These are phyloP conservation scores for Phaeolepiota aurea DNA, from an alignment of 768 basidiomycete species.

Conservation along the genomic window DNA sequence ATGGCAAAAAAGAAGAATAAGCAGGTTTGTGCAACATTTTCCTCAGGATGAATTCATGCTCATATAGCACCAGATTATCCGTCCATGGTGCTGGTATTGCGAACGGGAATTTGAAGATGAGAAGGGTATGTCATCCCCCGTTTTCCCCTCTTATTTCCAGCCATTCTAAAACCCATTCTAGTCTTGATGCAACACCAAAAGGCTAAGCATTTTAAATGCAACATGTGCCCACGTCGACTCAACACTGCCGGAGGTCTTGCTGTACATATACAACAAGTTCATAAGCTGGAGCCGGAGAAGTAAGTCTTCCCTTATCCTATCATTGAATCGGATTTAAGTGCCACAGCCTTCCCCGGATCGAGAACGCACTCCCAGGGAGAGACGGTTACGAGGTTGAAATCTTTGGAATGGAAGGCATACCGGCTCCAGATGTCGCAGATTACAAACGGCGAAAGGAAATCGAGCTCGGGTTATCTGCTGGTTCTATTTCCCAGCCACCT, in stretches of 20 bases:
- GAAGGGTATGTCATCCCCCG: constrained; percentile 56
- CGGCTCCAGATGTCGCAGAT: constrained; percentile 87
- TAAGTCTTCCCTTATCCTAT: constrained; percentile 21
- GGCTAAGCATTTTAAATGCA: constrained; percentile 98
- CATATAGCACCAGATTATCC: constrained; percentile 46
- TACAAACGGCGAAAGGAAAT: constrained; percentile 95
- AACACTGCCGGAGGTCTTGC: constrained; percentile 98
- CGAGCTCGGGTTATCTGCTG: constrained; percentile 79
- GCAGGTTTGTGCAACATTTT: constrained; percentile 26
- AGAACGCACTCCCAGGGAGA: constrained; percentile 92
- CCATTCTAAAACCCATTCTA: constrained; percentile 17
- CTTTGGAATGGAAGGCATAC: constrained; percentile 99
- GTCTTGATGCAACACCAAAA: constrained; percentile 99
- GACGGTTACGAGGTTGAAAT: constrained; percentile 99
- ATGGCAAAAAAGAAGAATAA: constrained; percentile 61
- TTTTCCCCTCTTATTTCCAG: not conserved
- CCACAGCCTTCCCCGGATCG: constrained; percentile 72
- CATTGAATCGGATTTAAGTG: constrained; percentile 2
- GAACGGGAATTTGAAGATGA: constrained; percentile 99
- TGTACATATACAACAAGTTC: constrained; percentile 97
- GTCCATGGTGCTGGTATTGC: constrained; percentile 99
- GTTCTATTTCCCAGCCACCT: constrained; percentile 74
- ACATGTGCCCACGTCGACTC: constrained; percentile 88
- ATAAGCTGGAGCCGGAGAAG: constrained; percentile 97
- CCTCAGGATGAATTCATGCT: not conserved